Evolutionary conservation across 1,284 basidiomycete genomes (phyloP), one percentile per base, ranked within the genome.

Genomic region (Papiliotrema nemorosa): DNA sequence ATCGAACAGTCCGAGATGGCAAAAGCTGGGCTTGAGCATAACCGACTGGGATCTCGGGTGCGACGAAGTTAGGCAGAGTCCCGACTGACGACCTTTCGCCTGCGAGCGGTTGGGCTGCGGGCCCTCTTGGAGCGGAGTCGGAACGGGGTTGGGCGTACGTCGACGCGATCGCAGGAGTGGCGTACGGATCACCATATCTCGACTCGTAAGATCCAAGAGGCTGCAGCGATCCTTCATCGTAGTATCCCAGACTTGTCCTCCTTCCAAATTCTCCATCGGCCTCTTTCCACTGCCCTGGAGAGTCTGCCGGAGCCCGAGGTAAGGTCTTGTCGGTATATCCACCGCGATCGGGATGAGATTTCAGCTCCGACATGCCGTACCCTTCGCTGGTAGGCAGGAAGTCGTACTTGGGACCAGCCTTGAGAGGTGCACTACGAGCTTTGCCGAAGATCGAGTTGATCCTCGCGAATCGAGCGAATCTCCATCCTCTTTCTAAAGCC

Each of bases 21-120:
- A 92, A 77, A 2, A 90, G 77, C 64, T 90, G 87, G 1, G 83
- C 86, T 47, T 87, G 83, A 1, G 84, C 87, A 69, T 81, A 89
- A 2, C 74, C 74, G 13, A 63, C 55, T 1, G 72, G 73, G 13
- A 76, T 67, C 5, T 62, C 49, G 1, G 63, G 62, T 33, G 49
- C 36, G 9, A 44, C 26, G 22, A 49, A 47, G 20, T 50, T 21
- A 31, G 29, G 29, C 29, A 14, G 14, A 31, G 29, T 31, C 29
- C 9, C 29, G 14, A n/a, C n/a, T n/a, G n/a, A n/a, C n/a, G n/a
- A n/a, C n/a, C n/a, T n/a, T n/a, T n/a, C n/a, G n/a, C n/a, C n/a
- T n/a, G n/a, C n/a, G n/a, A n/a, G n/a, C n/a, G n/a, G n/a, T n/a
- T n/a, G n/a, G n/a, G n/a, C n/a, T n/a, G n/a, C n/a, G n/a, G n/a